Percentiles rank a stretch among this genome's conserved stretches.
These are phyloP conservation scores for Sporobolus alterniflorus DNA, from an alignment of 202 grass and related monocot genomes.

Conservation along the genomic window DNA sequence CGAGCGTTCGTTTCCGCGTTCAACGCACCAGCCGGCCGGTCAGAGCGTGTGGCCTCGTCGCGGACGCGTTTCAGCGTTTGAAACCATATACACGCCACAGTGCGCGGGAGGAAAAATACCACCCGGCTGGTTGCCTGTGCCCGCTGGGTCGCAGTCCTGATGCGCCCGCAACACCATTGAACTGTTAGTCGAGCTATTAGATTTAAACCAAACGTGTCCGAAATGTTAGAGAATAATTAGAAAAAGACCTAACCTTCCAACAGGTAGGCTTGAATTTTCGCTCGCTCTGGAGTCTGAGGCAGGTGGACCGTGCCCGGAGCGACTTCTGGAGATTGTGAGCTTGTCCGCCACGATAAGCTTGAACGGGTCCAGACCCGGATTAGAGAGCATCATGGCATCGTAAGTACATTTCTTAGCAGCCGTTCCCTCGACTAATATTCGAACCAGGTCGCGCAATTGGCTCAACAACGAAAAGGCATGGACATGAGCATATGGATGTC, in stretches of 20 bases:
- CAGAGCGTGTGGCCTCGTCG: not conserved
- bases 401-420: too few relatives aligned
- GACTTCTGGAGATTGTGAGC: not conserved
- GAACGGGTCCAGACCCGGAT: too few relatives aligned
- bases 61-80: slow-evolving; percentile 39
- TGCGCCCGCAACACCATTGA: not conserved
- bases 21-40: slow-evolving; percentile 28
- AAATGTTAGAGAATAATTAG: not conserved
- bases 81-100: too few relatives aligned
- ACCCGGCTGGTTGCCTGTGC: too few relatives aligned
- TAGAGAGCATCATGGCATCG: too few relatives aligned
- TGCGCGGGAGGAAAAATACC: too few relatives aligned
- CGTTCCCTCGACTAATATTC: too few relatives aligned
- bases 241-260: not conserved
- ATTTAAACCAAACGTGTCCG: not conserved
- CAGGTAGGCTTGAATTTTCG: not conserved
- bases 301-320: not conserved
- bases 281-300: not conserved
- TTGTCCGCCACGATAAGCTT: not conserved
- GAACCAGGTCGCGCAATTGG: too few relatives aligned
- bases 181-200: not conserved
- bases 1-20: slow-evolving; percentile 10
- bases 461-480: not conserved
- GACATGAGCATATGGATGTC: not conserved
- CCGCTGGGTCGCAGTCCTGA: too few relatives aligned